These are phyloP conservation scores for Paracoccidioides brasiliensis DNA, from an alignment of 2,329 filamentous ascomycete genomes.

Conservation along the genomic window DNA sequence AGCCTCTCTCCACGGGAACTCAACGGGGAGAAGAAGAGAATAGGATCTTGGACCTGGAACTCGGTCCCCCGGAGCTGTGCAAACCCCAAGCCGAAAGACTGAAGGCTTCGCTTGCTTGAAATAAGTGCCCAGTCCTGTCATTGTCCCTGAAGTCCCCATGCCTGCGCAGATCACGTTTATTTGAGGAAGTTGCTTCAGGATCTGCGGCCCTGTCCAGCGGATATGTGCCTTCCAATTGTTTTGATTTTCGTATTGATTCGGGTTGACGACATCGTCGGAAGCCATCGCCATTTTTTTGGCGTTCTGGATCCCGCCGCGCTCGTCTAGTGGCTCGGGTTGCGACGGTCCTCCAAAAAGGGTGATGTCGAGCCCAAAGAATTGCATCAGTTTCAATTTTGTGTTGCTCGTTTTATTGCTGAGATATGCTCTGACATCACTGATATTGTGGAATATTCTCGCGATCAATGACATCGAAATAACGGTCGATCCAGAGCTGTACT, in stretches of 20 bases:
- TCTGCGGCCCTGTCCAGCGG: slow-evolving; percentile 48
- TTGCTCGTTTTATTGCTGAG: slow-evolving; percentile 46
- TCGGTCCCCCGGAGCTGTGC: slow-evolving; percentile 43
- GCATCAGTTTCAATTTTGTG: slow-evolving; percentile 43
- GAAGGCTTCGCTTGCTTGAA: slow-evolving; percentile 37
- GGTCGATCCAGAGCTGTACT: slow-evolving; percentile 50
- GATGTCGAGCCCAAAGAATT: slow-evolving; percentile 43
- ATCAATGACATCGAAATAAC: slow-evolving; percentile 48
- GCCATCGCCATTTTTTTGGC: slow-evolving; percentile 33
- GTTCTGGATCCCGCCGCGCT: slow-evolving; percentile 40
- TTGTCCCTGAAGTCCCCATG: slow-evolving; percentile 41
- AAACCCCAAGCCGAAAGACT: slow-evolving; percentile 35
- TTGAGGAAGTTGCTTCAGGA: slow-evolving; percentile 42
- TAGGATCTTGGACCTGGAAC: slow-evolving; percentile 47
- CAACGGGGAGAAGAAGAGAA: slow-evolving; percentile 36
- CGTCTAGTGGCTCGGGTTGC: slow-evolving; percentile 43
- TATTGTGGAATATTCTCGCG: slow-evolving; percentile 38
- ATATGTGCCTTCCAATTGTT: slow-evolving; percentile 39
- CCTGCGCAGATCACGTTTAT: slow-evolving; percentile 45
- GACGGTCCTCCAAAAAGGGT: slow-evolving; percentile 47
- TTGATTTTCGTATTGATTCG: slow-evolving; percentile 44
- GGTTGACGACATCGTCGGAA: slow-evolving; percentile 36
- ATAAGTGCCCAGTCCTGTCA: slow-evolving; percentile 39
- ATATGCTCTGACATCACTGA: slow-evolving; percentile 42
- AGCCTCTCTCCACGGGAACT: slow-evolving; percentile 46